Evolutionary conservation across 768 basidiomycete genomes (phyloP), one percentile per base, ranked within the genome.

Genomic region (Mycena pura): DNA sequence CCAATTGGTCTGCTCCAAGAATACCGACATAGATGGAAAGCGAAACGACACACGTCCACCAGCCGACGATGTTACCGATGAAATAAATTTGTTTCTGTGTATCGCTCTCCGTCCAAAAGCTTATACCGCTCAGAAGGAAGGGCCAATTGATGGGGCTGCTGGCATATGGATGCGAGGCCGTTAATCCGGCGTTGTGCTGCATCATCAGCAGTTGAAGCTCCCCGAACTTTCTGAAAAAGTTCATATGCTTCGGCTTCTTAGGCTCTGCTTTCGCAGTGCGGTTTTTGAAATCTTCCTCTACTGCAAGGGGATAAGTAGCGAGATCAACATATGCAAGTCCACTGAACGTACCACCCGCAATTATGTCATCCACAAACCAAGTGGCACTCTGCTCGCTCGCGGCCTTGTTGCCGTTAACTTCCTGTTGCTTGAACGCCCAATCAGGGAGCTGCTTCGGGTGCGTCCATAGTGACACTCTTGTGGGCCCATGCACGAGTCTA

Each of bases 61-160:
- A 99, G 13, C 93, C 92, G 65, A 94, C 74, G 47, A 97, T 74
- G 74, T 99, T 99, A 24, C 97, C 97, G 68, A 96, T 92, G 60
- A 99, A 82, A 77, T 99, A 99, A 51, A 99, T 95, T 75, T 99
- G 97, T 74, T 92, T 89, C 72, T 93, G 89, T 11, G 82, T 80
- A 6, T 90, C 89, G 56, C 83, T 88, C 68, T 92, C 83, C 5
- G 97, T 99, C 97, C 97, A 99, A 84, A 99, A 99, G 72, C 94
- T 96, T 78, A 99, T 99, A 47, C 97, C 97, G 63, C 82, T 93
- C 27, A 98, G 77, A 36, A 95, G 84, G 88, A 99, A 99, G 6
- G 97, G 97, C 97, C 97, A 99, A 73, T 96, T 95, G 76, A 98
- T 89, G 6, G 97, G 95, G n/a, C 83, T 83, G 60, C 92, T 93